Conservation (phyloP, 306 rosid genomes). For the Begonia loranthoides region DNA sequence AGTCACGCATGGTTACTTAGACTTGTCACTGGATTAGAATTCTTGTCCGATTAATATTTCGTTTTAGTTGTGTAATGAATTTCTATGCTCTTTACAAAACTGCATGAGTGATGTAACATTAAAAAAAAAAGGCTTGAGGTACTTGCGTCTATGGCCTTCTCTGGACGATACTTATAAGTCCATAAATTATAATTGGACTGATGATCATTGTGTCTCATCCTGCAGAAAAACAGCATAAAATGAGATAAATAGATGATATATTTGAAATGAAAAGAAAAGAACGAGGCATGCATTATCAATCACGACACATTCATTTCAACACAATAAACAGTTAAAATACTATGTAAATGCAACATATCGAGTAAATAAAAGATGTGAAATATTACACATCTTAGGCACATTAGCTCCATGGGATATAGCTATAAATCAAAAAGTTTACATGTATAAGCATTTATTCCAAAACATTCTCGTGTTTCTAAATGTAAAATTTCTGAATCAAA, state of each 20-base stretch:
- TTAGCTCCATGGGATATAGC: too few species aligned
- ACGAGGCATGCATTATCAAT: background rate
- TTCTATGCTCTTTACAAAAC: background rate
- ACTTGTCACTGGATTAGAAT: background rate
- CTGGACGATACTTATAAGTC: constrained; percentile 70
- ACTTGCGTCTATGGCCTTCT: constrained; percentile 56
- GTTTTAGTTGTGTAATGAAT: too few species aligned
- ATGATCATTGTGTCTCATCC: constrained; percentile 30
- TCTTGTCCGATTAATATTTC: too few species aligned
- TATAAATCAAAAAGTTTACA: too few species aligned
- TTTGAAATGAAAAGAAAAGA: constrained; percentile 4
- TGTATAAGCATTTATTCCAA: too few species aligned
- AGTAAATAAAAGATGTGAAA: too few species aligned
- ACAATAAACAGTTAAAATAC: too few species aligned
- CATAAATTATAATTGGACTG: constrained; percentile 44
- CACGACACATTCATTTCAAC: too few species aligned
- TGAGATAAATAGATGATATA: background rate
- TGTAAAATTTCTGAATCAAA: too few species aligned
- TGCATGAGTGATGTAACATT: background rate
- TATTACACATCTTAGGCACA: too few species aligned
- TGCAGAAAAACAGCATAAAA: constrained; percentile 16
- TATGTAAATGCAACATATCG: too few species aligned
- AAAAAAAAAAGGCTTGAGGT: background rate
- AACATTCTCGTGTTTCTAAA: too few species aligned
- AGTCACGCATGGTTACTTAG: background rate